Conservation (phyloP, 768 basidiomycete species). For the Leccinellum rugosiceps region DNA sequence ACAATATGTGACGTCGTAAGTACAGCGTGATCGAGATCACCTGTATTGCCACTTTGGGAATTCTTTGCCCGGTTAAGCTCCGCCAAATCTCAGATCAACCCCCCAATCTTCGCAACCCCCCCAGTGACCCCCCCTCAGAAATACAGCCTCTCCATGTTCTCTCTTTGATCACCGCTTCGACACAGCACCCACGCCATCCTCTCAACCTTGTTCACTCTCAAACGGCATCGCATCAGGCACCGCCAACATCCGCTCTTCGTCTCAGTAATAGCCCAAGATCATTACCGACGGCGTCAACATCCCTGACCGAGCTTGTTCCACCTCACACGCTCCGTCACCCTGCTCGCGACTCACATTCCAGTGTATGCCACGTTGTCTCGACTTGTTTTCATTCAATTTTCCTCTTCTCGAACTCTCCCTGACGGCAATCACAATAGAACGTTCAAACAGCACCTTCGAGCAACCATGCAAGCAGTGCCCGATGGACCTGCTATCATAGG, state of each 20-base stretch:
- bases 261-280: not conserved
- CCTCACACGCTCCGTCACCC: not conserved
- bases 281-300: not conserved
- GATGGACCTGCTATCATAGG: not conserved
- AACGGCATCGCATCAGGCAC: not conserved
- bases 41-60: not conserved
- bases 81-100: slow-evolving; percentile 14
- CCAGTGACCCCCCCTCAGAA: slow-evolving; percentile 4
- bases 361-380: not conserved
- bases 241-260: not conserved
- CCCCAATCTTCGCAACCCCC: not conserved
- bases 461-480: not conserved
- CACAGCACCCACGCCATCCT: not conserved
- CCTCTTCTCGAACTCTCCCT: not conserved
- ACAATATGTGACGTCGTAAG: slow-evolving; percentile 22
- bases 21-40: slow-evolving; percentile 11
- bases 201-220: not conserved
- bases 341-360: not conserved
- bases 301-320: not conserved
- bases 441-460: not conserved
- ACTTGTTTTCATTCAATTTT: not conserved
- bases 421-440: not conserved
- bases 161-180: not conserved
- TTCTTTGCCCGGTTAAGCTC: not conserved
- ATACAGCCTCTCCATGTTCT: not conserved